A percentile compares a stretch with the other conserved stretches of the same genome.
These are phyloP conservation scores for Aquanectria penicillioides DNA, from an alignment of 2,329 filamentous ascomycete genomes.

Conservation along the genomic window DNA sequence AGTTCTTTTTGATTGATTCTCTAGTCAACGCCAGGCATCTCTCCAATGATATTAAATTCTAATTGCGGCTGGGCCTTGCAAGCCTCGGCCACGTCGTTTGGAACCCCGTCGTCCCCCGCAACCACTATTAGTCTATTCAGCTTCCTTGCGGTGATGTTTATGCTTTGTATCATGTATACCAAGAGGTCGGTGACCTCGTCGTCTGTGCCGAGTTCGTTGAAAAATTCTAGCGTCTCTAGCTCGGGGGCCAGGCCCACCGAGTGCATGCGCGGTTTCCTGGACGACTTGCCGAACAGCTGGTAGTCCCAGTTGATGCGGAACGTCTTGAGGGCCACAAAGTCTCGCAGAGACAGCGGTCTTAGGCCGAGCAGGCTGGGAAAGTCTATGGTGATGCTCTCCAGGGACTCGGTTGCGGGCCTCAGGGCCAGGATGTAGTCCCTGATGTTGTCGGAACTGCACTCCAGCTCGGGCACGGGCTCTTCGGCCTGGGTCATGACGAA, in stretches of 20 bases:
- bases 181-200: conserved; percentile 59
- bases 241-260: conserved; percentile 59
- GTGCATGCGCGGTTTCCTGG: conserved; percentile 56
- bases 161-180: conserved; percentile 52
- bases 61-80: conserved; percentile 47
- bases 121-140: conserved; percentile 51
- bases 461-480: conserved; percentile 52
- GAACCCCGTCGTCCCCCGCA: conserved; percentile 47
- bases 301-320: conserved; percentile 58
- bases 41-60: conserved; percentile 47
- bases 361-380: conserved; percentile 51
- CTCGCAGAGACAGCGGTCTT: conserved; percentile 55
- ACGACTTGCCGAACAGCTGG: conserved; percentile 58
- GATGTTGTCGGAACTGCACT: conserved; percentile 59
- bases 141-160: conserved; percentile 49
- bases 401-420: conserved; percentile 51
- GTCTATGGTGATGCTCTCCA: conserved; percentile 58
- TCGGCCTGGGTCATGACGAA: conserved; percentile 58
- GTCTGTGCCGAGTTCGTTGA: conserved; percentile 56
- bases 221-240: conserved; percentile 57
- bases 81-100: conserved; percentile 47
- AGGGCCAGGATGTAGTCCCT: conserved; percentile 59
- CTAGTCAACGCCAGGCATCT: conserved; percentile 1
- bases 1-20: background rate
- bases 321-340: conserved; percentile 53